Evolutionary conservation across 2,329 filamentous ascomycete species (phyloP).

Genomic region (Claviceps arundinis): DNA sequence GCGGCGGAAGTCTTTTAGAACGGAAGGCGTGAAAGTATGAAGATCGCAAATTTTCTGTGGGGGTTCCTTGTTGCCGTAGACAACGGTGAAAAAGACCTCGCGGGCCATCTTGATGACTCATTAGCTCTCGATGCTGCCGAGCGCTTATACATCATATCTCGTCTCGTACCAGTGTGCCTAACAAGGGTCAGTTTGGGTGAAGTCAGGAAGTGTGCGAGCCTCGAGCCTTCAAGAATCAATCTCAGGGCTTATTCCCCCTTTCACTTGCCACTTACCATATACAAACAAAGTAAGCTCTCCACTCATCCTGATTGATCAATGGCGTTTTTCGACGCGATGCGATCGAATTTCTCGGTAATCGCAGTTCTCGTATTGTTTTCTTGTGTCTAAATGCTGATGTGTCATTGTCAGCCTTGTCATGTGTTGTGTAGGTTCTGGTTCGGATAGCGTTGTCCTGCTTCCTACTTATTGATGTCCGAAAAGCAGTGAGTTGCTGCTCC

Average conservation of each 20-base stretch:
- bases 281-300: conserved; percentile 39
- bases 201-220: not conserved
- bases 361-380: too few species aligned
- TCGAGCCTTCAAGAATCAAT: not conserved
- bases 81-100: conserved; percentile 73
- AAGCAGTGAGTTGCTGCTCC: not conserved
- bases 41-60: conserved; percentile 39
- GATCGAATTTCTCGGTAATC: not conserved
- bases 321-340: not conserved
- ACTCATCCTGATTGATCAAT: conserved; percentile 21
- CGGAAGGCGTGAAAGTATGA: conserved; percentile 54
- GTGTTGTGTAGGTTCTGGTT: too few species aligned
- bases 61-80: conserved; percentile 45
- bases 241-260: not conserved
- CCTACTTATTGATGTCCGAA: not conserved
- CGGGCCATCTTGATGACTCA: conserved; percentile 52
- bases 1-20: conserved; percentile 62
- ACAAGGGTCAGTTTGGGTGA: conserved; percentile 3
- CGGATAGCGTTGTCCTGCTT: not conserved
- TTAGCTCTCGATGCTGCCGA: conserved; percentile 11
- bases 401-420: too few species aligned
- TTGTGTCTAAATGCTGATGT: too few species aligned
- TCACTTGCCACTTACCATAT: conserved; percentile 30
- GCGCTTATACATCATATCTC: not conserved
- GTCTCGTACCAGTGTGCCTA: conserved; percentile 23